Evolutionary conservation across 2,329 filamentous ascomycete genomes (phyloP).

Genomic region (Pseudogymnoascus sp.): DNA sequence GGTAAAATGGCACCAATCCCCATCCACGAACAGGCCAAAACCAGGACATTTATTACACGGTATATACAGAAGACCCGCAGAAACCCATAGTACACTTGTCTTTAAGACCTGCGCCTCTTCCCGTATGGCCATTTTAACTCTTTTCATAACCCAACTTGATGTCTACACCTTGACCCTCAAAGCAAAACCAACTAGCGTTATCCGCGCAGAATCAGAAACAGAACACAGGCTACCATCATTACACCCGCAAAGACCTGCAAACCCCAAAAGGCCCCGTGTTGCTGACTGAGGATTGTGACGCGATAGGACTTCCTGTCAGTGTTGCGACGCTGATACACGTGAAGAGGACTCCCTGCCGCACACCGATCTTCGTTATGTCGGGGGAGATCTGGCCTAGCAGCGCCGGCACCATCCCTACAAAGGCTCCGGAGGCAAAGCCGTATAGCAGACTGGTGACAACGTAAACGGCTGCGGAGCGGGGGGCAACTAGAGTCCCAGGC

Average conservation of each 20-base stretch:
- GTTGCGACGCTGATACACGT: slow-evolving; percentile 53
- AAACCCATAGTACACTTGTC: not conserved
- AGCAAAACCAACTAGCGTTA: not conserved
- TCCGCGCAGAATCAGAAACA: not conserved
- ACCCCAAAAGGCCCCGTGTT: slow-evolving; percentile 40
- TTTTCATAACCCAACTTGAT: not conserved
- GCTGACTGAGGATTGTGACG: slow-evolving; percentile 45
- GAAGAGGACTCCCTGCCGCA: slow-evolving; percentile 55
- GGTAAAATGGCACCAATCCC: not conserved
- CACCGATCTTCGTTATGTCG: slow-evolving; percentile 57
- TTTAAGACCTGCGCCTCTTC: not conserved
- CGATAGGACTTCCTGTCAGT: slow-evolving; percentile 57
- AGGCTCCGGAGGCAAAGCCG: slow-evolving; percentile 50
- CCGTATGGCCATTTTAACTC: not conserved
- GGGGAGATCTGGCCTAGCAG: slow-evolving; percentile 57
- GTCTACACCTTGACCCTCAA: not conserved
- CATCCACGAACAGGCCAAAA: not conserved
- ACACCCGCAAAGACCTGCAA: slow-evolving; percentile 56
- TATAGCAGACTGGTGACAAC: slow-evolving; percentile 57
- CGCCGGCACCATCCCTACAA: slow-evolving; percentile 36
- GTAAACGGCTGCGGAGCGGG: slow-evolving; percentile 29
- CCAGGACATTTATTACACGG: not conserved
- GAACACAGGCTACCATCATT: slow-evolving; percentile 8
- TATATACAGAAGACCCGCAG: not conserved
- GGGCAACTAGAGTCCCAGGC: slow-evolving; percentile 41